Percentiles rank a stretch among this genome's conserved stretches.
These are phyloP conservation scores for Hericium rajendrae DNA, from an alignment of 768 basidiomycete species.

Conservation along the genomic window DNA sequence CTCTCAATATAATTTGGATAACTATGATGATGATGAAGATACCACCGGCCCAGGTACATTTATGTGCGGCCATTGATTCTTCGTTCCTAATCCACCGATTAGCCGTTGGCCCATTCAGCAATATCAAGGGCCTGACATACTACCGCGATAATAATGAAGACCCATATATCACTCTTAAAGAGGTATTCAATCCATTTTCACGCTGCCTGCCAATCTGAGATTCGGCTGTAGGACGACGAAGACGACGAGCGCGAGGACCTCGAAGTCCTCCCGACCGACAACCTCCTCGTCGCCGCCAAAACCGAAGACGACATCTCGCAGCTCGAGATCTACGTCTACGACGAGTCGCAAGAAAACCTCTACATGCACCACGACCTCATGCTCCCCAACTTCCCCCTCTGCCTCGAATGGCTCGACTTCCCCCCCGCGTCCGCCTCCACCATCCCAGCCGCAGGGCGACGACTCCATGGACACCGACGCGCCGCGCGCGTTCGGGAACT, in stretches of 20 bases:
- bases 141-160: conserved; percentile 90
- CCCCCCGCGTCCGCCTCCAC: conserved; percentile 49
- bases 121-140: conserved; percentile 89
- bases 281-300: conserved; percentile 86
- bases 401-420: conserved; percentile 98
- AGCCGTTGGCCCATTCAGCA: conserved; percentile 81
- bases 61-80: not conserved
- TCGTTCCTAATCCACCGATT: conserved; percentile 9
- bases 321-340: conserved; percentile 92
- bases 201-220: not conserved
- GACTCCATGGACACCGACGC: conserved; percentile 18
- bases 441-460: conserved; percentile 21
- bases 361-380: conserved; percentile 97
- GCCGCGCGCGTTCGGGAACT: conserved; percentile 58
- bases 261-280: conserved; percentile 83
- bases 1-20: conserved; percentile 80
- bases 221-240: conserved; percentile 43
- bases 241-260: conserved; percentile 86
- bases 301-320: conserved; percentile 96
- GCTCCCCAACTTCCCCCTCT: conserved; percentile 94
- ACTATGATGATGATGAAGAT: conserved; percentile 64
- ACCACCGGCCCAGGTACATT: conserved; percentile 33
- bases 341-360: conserved; percentile 83
- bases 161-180: conserved; percentile 94
- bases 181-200: conserved; percentile 35